Conservation (phyloP, 345 rosid species). For the Eucalyptus curtisii region DNA sequence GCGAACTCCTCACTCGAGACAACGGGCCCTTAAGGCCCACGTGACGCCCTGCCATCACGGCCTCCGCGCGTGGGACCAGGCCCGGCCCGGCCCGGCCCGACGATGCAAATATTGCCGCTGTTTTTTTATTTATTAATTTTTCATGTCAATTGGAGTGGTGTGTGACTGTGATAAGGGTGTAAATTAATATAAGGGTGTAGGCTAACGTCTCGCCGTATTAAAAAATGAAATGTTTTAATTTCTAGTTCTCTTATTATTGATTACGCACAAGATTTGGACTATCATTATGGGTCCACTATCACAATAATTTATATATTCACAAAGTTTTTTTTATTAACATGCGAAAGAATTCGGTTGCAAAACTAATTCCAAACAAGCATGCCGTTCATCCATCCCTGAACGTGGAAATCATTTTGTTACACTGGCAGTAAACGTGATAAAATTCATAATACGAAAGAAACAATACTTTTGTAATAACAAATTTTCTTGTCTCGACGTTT, state of each 20-base stretch:
- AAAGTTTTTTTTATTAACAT: background rate
- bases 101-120: background rate
- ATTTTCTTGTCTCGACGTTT: background rate
- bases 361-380: background rate
- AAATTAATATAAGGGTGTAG: background rate
- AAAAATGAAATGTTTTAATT: background rate
- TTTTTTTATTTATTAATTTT: background rate
- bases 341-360: background rate
- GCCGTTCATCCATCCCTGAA: background rate
- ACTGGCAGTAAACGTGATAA: accelerated
- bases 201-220: background rate
- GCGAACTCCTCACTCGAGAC: background rate
- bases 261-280: background rate
- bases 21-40: background rate
- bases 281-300: background rate
- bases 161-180: background rate
- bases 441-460: background rate
- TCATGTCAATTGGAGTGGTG: background rate
- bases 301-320: background rate
- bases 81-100: background rate
- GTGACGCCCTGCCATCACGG: background rate
- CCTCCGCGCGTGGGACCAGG: accelerated
- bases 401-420: background rate
- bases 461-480: background rate
- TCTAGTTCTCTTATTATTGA: background rate